phyloP scores from a whole-genome alignment of 2,329 filamentous ascomycete species.

The Diplocarpon rosae region DNA sequence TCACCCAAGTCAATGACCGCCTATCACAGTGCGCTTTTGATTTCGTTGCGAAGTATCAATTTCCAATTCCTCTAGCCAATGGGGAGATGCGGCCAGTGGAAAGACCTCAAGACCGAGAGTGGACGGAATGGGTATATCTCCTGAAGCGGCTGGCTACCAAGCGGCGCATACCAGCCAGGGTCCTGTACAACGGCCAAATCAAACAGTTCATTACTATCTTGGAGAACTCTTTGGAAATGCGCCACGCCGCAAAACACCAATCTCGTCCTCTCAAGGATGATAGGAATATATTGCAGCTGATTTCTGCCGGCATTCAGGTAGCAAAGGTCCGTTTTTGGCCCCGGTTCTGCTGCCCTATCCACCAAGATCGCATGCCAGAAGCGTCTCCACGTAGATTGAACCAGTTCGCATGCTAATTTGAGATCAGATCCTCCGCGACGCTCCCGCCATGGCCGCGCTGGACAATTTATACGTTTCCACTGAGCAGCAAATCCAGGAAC shows the following conservation, averaged over 20 bases:
- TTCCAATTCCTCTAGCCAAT: slow-evolving; percentile 67
- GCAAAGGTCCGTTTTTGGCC: too few relatives aligned
- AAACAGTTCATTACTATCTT: slow-evolving; percentile 83
- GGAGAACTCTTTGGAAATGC: slow-evolving; percentile 82
- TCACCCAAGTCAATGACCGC: slow-evolving; percentile 72
- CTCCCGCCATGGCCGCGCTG: slow-evolving; percentile 64
- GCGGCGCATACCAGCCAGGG: slow-evolving; percentile 70
- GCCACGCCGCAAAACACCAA: slow-evolving; percentile 75
- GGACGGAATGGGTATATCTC: slow-evolving; percentile 87
- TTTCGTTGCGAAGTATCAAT: slow-evolving; percentile 85
- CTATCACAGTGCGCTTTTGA: slow-evolving; percentile 80
- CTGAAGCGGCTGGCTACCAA: slow-evolving; percentile 79
- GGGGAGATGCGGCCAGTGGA: slow-evolving; percentile 66
- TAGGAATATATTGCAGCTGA: slow-evolving; percentile 76
- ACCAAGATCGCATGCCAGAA: too few relatives aligned
- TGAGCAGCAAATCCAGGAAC: slow-evolving; percentile 66
- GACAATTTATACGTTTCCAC: slow-evolving; percentile 65
- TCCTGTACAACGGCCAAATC: slow-evolving; percentile 82
- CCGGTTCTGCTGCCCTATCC: too few relatives aligned
- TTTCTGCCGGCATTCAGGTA: slow-evolving; percentile 78
- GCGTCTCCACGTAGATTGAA: too few relatives aligned
- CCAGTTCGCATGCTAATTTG: too few relatives aligned
- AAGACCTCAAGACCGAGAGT: slow-evolving; percentile 67
- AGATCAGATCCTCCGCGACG: slow-evolving; percentile 36
- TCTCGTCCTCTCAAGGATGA: slow-evolving; percentile 78